Evolutionary conservation across 495 filamentous ascomycete genomes (phyloP).

Genomic region (Penicillium daleae): DNA sequence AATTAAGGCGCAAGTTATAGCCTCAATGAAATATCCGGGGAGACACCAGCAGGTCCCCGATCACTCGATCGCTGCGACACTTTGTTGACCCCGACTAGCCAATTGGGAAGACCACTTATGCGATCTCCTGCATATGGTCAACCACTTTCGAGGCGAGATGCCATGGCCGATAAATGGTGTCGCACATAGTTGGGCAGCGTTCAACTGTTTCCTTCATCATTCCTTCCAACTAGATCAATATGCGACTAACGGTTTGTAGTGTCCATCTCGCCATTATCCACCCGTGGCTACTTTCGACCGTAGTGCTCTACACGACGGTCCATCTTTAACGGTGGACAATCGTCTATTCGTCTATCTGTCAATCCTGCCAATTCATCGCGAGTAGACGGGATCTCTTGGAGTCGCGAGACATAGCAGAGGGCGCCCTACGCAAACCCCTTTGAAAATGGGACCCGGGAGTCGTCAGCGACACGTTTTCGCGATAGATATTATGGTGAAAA

Average conservation of each 20-base stretch:
- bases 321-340: not conserved
- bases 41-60: conserved; percentile 58
- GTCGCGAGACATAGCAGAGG: conserved; percentile 7
- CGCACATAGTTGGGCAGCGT: conserved; percentile 77
- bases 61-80: not conserved
- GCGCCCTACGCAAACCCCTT: not conserved
- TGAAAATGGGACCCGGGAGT: conserved; percentile 7
- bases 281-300: conserved; percentile 6
- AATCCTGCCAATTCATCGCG: conserved; percentile 2
- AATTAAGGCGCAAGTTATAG: conserved; percentile 69
- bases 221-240: not conserved
- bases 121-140: conserved; percentile 76
- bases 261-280: conserved; percentile 11
- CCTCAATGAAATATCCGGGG: conserved; percentile 67
- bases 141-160: conserved; percentile 72
- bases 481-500: not conserved
- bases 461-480: too few relatives aligned
- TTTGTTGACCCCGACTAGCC: conserved; percentile 38
- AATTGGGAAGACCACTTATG: conserved; percentile 75
- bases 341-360: not conserved
- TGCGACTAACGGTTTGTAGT: not conserved
- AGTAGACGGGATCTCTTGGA: conserved; percentile 5
- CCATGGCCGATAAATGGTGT: conserved; percentile 75
- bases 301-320: conserved; percentile 9
- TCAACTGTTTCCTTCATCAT: conserved; percentile 46